A percentile compares a stretch with the other conserved stretches of the same genome.
Evolutionary conservation across 139 green algal species (phyloP).

Genomic region (Picochlorum sp.): DNA sequence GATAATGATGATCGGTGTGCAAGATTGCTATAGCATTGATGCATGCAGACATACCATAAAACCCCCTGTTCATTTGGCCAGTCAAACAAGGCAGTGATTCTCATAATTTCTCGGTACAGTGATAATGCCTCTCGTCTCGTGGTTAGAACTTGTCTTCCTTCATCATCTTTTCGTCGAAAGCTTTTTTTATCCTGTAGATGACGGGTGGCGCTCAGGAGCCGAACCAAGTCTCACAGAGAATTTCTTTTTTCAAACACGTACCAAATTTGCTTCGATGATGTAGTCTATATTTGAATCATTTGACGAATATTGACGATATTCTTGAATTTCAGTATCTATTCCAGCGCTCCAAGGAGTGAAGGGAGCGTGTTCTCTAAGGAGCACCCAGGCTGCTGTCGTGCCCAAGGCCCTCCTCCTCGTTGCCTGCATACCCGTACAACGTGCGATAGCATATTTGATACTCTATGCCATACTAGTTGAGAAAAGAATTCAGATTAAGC

Average conservation of each 20-base stretch:
- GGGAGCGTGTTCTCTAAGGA: too few species aligned
- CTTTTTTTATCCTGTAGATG: constrained; percentile 4
- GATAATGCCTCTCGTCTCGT: constrained; percentile 14
- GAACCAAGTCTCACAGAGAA: too few species aligned
- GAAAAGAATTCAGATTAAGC: too few species aligned
- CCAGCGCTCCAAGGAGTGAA: too few species aligned
- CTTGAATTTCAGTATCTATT: too few species aligned
- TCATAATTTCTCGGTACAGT: constrained; percentile 15
- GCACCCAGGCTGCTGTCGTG: too few species aligned
- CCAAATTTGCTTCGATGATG: constrained; percentile 2
- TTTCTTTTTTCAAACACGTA: background rate
- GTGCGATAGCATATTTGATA: too few species aligned
- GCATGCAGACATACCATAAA: constrained; percentile 1
- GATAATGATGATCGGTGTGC: too few species aligned
- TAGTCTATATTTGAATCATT: background rate
- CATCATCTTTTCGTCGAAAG: background rate
- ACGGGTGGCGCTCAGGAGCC: background rate
- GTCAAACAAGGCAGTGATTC: constrained; percentile 12
- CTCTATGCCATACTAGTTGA: too few species aligned
- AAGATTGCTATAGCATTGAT: background rate
- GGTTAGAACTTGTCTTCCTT: constrained; percentile 3
- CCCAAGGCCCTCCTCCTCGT: too few species aligned
- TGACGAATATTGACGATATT: too few species aligned
- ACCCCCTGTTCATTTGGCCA: constrained; percentile 7
- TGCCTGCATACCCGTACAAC: too few species aligned